Evolutionary conservation across 2,329 filamentous ascomycete species (phyloP).

Genomic region (Moelleriella libera): DNA sequence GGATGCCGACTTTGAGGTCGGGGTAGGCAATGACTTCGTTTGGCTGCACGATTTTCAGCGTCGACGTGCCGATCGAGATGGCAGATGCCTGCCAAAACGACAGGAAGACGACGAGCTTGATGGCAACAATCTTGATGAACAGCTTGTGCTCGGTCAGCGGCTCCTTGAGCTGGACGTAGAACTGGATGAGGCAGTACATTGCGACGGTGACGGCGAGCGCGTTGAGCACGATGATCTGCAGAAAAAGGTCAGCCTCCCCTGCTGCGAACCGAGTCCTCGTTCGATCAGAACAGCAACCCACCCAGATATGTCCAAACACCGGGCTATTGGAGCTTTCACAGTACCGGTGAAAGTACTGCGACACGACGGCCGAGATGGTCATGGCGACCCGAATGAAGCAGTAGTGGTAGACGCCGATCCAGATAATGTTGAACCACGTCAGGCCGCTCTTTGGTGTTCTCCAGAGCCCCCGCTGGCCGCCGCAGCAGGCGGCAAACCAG

Average conservation of each 20-base stretch:
- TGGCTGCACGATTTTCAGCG: conserved; percentile 47
- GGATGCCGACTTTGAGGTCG: conserved; percentile 71
- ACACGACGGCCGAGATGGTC: conserved; percentile 63
- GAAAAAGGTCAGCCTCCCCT: conserved; percentile 3
- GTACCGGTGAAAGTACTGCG: conserved; percentile 55
- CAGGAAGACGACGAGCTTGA: conserved; percentile 85
- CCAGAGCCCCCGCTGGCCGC: conserved; percentile 54
- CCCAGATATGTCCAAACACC: conserved; percentile 75
- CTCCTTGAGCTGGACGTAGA: conserved; percentile 62
- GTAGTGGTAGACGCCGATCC: conserved; percentile 75
- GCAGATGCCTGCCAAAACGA: conserved; percentile 67
- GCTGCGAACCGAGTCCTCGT: neutral
- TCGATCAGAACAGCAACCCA: conserved; percentile 20
- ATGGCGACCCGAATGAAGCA: conserved; percentile 68
- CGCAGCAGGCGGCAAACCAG: conserved; percentile 57
- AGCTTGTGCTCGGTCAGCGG: conserved; percentile 56
- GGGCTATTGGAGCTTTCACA: conserved; percentile 69
- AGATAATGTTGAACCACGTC: conserved; percentile 84
- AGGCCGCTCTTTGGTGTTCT: conserved; percentile 66
- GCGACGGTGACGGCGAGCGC: conserved; percentile 61
- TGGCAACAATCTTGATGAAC: conserved; percentile 69
- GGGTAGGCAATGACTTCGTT: conserved; percentile 50
- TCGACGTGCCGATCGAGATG: conserved; percentile 38
- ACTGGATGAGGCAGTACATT: conserved; percentile 82
- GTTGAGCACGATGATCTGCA: conserved; percentile 52